Percentiles rank a stretch among this genome's conserved stretches.
Conservation (phyloP, 306 rosid genomes). For the Leucaena leucocephala region DNA sequence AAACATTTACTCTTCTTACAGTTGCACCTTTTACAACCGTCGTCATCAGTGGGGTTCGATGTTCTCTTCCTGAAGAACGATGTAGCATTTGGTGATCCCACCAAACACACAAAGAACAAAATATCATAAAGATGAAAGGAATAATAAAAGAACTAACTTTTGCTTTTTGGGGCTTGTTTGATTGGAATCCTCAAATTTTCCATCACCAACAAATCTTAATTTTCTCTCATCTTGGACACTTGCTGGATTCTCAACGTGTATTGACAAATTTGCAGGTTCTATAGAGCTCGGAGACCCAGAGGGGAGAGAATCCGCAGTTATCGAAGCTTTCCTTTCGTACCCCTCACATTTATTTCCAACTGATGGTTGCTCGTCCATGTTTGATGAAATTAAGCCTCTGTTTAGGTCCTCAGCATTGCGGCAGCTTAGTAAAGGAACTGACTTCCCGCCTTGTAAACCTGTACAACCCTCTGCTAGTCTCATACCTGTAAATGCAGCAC, state of each 20-base stretch:
- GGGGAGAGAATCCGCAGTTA: constrained; percentile 32
- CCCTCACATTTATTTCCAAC: constrained; percentile 25
- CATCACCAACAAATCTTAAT: constrained; percentile 27
- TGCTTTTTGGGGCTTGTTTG: constrained; percentile 44
- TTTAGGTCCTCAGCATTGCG: constrained; percentile 15
- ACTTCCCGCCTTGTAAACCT: constrained; percentile 33
- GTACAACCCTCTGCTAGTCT: constrained; percentile 34
- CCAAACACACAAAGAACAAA: constrained; percentile 5
- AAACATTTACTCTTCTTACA: constrained; percentile 58
- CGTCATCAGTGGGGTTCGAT: constrained; percentile 25
- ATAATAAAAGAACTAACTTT: constrained; percentile 37
- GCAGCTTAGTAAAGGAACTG: constrained; percentile 19
- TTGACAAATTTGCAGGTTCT: constrained; percentile 11
- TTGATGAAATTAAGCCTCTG: constrained; percentile 10
- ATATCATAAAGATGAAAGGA: constrained; percentile 2
- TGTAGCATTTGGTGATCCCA: constrained; percentile 19
- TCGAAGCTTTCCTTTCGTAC: constrained; percentile 22
- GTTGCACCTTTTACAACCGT: constrained; percentile 55
- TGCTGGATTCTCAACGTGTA: constrained; percentile 22
- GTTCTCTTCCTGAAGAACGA: constrained; percentile 51
- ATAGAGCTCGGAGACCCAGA: constrained; percentile 27
- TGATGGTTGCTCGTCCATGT: constrained; percentile 18
- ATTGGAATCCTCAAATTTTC: constrained; percentile 39
- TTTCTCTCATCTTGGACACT: constrained; percentile 29
- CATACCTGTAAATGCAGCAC: constrained; percentile 36